phyloP scores from a whole-genome alignment of 805 yeast species.

The Diddensiella santjacobensis region DNA sequence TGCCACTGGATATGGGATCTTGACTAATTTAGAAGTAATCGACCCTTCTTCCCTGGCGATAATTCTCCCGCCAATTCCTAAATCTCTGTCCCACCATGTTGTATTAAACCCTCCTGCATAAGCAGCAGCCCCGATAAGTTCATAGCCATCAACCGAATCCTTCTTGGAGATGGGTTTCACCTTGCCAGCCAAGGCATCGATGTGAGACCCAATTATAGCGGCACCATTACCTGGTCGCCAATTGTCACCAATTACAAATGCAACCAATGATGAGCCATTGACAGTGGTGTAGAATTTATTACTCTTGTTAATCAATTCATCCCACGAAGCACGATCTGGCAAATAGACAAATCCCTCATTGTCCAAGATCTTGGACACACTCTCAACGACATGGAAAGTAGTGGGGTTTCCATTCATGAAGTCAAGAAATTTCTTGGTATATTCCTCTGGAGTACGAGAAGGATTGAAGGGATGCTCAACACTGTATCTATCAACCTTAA shows the following conservation, averaged over 20 bases:
- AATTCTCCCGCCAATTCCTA: slow-evolving; percentile 79
- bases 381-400: slow-evolving; percentile 63
- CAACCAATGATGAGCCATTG: slow-evolving; percentile 64
- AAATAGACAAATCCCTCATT: slow-evolving; percentile 61
- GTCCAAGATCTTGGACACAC: slow-evolving; percentile 47
- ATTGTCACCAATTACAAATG: slow-evolving; percentile 63
- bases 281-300: slow-evolving; percentile 67
- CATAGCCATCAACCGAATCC: slow-evolving; percentile 64
- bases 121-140: slow-evolving; percentile 77
- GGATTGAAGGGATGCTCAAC: slow-evolving; percentile 12
- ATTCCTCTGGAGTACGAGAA: slow-evolving; percentile 12
- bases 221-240: slow-evolving; percentile 64
- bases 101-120: slow-evolving; percentile 55
- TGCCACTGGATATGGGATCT: slow-evolving; percentile 49
- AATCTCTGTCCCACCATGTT: slow-evolving; percentile 81
- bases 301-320: slow-evolving; percentile 32
- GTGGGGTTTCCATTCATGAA: slow-evolving; percentile 75
- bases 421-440: slow-evolving; percentile 51
- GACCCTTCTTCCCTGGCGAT: slow-evolving; percentile 43
- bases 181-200: slow-evolving; percentile 64
- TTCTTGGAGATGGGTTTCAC: slow-evolving; percentile 71
- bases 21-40: slow-evolving; percentile 36
- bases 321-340: slow-evolving; percentile 60
- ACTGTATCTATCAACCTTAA: slow-evolving; percentile 1
- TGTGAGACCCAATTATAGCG: slow-evolving; percentile 70